Conservation (phyloP, 2,329 filamentous ascomycete genomes). For the Ophiosphaerella narmari region DNA sequence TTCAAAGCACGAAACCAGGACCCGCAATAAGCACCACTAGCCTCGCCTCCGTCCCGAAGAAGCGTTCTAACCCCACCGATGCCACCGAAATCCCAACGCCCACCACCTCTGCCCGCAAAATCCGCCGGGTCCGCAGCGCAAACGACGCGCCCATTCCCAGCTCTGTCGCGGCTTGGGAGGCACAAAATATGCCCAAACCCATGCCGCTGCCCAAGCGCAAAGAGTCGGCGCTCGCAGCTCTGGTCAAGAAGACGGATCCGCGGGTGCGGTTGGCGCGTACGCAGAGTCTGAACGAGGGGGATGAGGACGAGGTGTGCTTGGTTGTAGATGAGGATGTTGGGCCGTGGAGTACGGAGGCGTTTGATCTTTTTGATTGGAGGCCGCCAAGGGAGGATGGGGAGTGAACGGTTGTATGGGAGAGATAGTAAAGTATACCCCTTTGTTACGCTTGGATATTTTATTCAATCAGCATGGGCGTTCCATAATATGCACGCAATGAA, state of each 20-base stretch:
- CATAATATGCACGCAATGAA: no score
- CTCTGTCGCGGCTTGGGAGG: conserved; percentile 35
- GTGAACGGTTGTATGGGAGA: no score
- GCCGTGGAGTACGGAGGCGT: conserved; percentile 71
- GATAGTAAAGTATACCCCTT: no score
- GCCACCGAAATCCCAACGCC: conserved; percentile 26
- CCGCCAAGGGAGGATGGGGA: conserved; percentile 47
- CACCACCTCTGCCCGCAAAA: conserved; percentile 20
- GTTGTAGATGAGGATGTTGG: conserved; percentile 61
- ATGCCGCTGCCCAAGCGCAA: conserved; percentile 15
- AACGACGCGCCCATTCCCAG: conserved; percentile 42
- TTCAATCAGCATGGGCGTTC: no score
- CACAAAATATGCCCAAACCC: conserved; percentile 25
- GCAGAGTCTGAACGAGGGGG: conserved; percentile 26
- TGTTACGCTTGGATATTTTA: no score
- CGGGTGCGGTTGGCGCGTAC: conserved; percentile 34
- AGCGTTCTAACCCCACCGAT: conserved; percentile 13
- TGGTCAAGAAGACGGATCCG: conserved; percentile 40
- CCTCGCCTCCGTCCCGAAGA: conserved; percentile 29
- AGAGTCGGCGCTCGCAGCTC: conserved; percentile 24
- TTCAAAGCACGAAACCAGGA: conserved; percentile 19
- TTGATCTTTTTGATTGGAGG: conserved; percentile 67
- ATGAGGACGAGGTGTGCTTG: conserved; percentile 9
- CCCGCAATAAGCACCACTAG: conserved; percentile 36
- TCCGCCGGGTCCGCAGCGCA: conserved; percentile 35